phyloP scores from a whole-genome alignment of 345 rosid genomes.

The Sonneratia caseolaris region DNA sequence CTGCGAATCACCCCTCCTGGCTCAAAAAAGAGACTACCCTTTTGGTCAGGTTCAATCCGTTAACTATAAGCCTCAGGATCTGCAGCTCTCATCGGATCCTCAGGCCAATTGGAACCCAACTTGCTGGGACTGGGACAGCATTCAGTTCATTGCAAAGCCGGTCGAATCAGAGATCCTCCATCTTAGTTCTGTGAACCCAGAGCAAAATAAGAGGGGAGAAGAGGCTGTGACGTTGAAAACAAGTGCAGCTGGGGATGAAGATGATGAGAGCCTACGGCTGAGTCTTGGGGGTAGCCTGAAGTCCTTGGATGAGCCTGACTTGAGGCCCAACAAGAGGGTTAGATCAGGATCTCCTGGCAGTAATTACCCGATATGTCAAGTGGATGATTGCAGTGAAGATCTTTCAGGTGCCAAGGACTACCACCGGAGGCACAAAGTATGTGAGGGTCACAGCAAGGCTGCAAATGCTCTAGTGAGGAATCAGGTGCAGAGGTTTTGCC shows the following conservation, averaged over 20 bases:
- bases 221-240: conserved; percentile 15
- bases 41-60: conserved; percentile 25
- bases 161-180: conserved; percentile 26
- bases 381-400: conserved; percentile 68
- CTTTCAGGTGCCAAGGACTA: conserved; percentile 77
- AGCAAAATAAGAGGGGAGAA: conserved; percentile 13
- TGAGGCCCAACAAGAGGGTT: conserved; percentile 60
- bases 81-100: conserved; percentile 15
- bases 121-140: conserved; percentile 78
- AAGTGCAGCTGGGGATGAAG: conserved; percentile 14
- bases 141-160: conserved; percentile 56
- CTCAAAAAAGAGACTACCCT: conserved; percentile 55
- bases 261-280: conserved; percentile 50
- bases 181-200: conserved; percentile 16
- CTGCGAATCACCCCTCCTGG: conserved; percentile 35
- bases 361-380: conserved; percentile 76
- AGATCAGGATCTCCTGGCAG: conserved; percentile 71
- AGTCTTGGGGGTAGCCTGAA: conserved; percentile 53
- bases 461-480: conserved; percentile 64
- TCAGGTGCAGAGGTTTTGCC: conserved; percentile 96
- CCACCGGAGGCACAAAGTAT: conserved; percentile 88
- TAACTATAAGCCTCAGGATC: conserved; percentile 16
- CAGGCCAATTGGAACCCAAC: conserved; percentile 59
- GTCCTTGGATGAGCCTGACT: conserved; percentile 34
- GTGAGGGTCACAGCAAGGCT: conserved; percentile 79